Conservation (phyloP, 169 alveolate species). For the Cyclospora cayetanensis region DNA sequence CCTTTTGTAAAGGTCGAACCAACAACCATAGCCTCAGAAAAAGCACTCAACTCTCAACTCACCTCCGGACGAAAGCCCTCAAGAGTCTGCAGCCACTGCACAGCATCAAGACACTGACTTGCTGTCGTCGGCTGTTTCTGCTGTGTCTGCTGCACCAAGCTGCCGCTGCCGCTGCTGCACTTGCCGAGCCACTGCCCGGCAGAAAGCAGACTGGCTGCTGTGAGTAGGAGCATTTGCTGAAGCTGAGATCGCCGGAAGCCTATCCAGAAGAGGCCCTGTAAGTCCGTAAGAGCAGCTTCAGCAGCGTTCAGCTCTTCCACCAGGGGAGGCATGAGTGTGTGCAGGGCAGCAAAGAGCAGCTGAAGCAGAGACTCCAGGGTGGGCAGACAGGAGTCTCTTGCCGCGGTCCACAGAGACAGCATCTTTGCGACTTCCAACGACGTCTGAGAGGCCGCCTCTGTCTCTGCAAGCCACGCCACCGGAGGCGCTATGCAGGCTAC, state of each 20-base stretch:
- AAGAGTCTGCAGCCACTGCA: conserved; percentile 14
- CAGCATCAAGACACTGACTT: not conserved
- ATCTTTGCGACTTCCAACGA: not conserved
- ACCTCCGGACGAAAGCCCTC: conserved; percentile 12
- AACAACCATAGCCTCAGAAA: too few species aligned
- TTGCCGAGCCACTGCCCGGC: conserved; percentile 43
- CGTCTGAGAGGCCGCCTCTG: not conserved
- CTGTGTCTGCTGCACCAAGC: not conserved
- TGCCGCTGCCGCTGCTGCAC: not conserved
- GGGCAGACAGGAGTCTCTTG: not conserved
- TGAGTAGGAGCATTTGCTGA: conserved; percentile 24
- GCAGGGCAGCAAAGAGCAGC: conserved; percentile 49
- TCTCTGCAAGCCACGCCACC: not conserved
- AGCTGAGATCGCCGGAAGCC: conserved; percentile 35
- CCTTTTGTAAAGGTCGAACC: too few species aligned
- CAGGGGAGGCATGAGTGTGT: not conserved
- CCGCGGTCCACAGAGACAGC: conserved; percentile 25
- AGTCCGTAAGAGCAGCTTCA: not conserved
- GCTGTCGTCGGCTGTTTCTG: not conserved
- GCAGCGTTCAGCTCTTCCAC: not conserved
- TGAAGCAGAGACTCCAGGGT: conserved; percentile 20
- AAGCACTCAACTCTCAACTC: too few species aligned
- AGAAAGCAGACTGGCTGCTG: not conserved
- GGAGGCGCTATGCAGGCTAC: conserved; percentile 31
- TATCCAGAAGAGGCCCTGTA: conserved; percentile 1